A percentile compares a stretch with the other conserved stretches of the same genome.
Evolutionary conservation across 176 grass and related monocot species (phyloP).

Genomic region (Bromus sterilis): DNA sequence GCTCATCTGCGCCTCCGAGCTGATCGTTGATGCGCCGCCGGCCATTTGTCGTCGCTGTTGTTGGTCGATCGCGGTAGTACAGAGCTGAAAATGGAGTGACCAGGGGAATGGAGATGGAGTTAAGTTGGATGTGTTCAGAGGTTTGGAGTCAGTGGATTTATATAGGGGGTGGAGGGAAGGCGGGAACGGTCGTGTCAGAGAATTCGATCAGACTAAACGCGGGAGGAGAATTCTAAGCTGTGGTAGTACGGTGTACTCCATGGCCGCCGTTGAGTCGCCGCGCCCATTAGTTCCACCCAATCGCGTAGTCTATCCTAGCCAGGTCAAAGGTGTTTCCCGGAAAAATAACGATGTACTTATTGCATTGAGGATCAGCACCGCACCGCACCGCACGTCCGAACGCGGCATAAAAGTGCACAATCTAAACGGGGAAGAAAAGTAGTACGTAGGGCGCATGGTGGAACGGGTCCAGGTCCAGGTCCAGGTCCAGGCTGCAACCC

Average conservation of each 20-base stretch:
- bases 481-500: too few relatives aligned
- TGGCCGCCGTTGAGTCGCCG: not conserved
- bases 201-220: not conserved
- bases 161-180: not conserved
- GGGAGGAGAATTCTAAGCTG: not conserved
- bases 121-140: not conserved
- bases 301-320: not conserved
- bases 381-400: too few relatives aligned
- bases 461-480: too few relatives aligned
- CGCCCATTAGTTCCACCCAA: not conserved
- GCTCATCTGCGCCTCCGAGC: slow-evolving; percentile 39
- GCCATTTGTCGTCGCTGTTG: not conserved
- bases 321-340: too few relatives aligned
- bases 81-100: not conserved
- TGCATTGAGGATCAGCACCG: too few relatives aligned
- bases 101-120: not conserved
- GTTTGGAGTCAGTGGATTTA: not conserved
- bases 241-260: too few relatives aligned
- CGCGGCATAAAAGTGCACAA: too few relatives aligned
- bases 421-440: too few relatives aligned
- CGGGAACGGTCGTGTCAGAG: not conserved
- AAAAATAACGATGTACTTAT: too few relatives aligned
- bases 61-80: not conserved
- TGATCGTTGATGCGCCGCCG: slow-evolving; percentile 7
- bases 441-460: too few relatives aligned